Percentiles rank a stretch among this genome's conserved stretches.
Evolutionary conservation across 2,329 filamentous ascomycete species (phyloP).

Genomic region (Ophiostoma himal-ulmi): DNA sequence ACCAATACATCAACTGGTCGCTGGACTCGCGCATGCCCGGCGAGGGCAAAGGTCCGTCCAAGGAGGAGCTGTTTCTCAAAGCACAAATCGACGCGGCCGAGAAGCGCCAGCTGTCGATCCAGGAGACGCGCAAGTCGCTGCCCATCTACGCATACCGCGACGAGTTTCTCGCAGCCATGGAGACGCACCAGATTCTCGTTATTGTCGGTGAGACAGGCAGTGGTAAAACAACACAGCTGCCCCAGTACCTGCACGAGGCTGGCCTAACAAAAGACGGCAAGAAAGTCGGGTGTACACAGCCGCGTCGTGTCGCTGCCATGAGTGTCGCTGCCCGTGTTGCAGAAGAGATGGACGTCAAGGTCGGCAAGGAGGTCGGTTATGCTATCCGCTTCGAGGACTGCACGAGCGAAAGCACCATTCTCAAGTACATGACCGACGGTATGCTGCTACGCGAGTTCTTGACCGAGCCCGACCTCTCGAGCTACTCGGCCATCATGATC

Average conservation of each 20-base stretch:
- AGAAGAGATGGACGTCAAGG: constrained; percentile 83
- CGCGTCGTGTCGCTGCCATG: constrained; percentile 93
- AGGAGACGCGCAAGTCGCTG: constrained; percentile 83
- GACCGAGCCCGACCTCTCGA: constrained; percentile 75
- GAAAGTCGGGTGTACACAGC: constrained; percentile 91
- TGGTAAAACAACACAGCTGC: constrained; percentile 92
- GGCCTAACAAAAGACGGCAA: constrained; percentile 78
- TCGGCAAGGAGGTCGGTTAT: constrained; percentile 91
- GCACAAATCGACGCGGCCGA: constrained; percentile 84
- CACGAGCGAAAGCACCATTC: constrained; percentile 80
- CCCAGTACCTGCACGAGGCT: constrained; percentile 88
- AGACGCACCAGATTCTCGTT: constrained; percentile 78
- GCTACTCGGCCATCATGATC: constrained; percentile 85
- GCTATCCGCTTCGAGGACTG: constrained; percentile 91
- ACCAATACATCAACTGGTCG: constrained; percentile 80
- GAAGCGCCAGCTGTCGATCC: constrained; percentile 78
- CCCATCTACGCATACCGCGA: constrained; percentile 87
- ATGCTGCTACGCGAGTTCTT: constrained; percentile 88
- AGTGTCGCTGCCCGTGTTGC: constrained; percentile 93
- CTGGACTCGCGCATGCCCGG: constrained; percentile 67
- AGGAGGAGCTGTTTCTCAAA: constrained; percentile 72
- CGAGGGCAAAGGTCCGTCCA: constrained; percentile 52
- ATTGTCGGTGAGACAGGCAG: constrained; percentile 92
- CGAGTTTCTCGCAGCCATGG: constrained; percentile 78
- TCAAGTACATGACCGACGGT: constrained; percentile 97